A percentile compares a stretch with the other conserved stretches of the same genome.
phyloP scores from a whole-genome alignment of 805 yeast genomes.

The Wickerhamomyces rabaulensis region DNA sequence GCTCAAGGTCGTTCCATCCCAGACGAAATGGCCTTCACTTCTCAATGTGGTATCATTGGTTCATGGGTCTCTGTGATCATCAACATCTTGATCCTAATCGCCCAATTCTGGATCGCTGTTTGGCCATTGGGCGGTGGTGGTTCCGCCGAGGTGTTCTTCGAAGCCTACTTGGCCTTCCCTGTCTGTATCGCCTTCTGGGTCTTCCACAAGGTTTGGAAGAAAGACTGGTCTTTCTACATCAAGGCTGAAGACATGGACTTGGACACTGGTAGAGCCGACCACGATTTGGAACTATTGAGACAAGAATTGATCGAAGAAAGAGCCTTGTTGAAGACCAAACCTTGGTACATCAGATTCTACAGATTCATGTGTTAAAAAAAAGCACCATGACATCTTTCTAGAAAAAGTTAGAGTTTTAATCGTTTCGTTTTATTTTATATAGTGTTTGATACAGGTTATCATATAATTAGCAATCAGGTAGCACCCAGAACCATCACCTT shows the following conservation, averaged over 20 bases:
- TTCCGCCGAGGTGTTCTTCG: constrained; percentile 29
- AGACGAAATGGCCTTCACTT: constrained; percentile 60
- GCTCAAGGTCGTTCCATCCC: constrained; percentile 60
- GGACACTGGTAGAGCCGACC: constrained; percentile 58
- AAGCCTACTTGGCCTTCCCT: constrained; percentile 35
- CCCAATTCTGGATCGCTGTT: constrained; percentile 76
- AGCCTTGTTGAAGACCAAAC: constrained; percentile 41
- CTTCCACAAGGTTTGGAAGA: constrained; percentile 39
- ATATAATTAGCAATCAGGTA: too few relatives aligned
- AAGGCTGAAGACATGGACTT: constrained; percentile 48
- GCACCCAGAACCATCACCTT: too few relatives aligned
- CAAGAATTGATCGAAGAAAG: constrained; percentile 57
- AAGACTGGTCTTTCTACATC: constrained; percentile 35
- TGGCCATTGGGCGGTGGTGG: constrained; percentile 27
- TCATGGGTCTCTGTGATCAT: constrained; percentile 57
- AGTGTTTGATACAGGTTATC: background rate
- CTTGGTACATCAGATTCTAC: constrained; percentile 42
- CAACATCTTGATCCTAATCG: constrained; percentile 56
- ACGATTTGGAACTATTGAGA: constrained; percentile 49
- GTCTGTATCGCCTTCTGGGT: constrained; percentile 33
- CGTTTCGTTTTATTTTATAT: background rate
- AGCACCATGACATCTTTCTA: constrained; percentile 24
- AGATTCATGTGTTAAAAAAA: constrained; percentile 41
- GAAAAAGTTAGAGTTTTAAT: background rate
- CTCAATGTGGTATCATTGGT: constrained; percentile 70